A percentile compares a stretch with the other conserved stretches of the same genome.
These are phyloP conservation scores for Neopestalotiopsis clavispora DNA, from an alignment of 2,329 filamentous ascomycete genomes.

Conservation along the genomic window DNA sequence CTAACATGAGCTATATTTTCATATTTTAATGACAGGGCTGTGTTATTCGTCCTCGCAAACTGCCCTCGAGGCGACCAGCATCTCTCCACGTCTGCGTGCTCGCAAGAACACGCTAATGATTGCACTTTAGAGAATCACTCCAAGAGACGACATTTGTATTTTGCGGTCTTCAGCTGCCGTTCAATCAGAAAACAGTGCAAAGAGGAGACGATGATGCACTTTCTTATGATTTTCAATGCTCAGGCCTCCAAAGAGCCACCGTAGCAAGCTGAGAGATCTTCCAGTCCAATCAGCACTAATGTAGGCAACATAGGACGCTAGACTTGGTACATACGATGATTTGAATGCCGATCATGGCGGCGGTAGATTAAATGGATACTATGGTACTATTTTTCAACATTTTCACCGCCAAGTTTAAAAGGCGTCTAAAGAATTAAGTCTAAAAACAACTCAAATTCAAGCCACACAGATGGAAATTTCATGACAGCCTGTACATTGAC, in stretches of 20 bases:
- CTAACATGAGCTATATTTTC: too few species aligned
- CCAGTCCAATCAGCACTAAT: background rate
- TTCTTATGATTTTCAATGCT: background rate
- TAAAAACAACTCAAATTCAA: background rate
- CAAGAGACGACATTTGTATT: too few species aligned
- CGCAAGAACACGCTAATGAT: too few species aligned
- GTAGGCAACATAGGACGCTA: background rate
- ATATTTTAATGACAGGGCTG: too few species aligned
- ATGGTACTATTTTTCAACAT: background rate
- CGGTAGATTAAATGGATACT: background rate
- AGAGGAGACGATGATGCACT: background rate
- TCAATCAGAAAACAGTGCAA: background rate
- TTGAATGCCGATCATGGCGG: background rate
- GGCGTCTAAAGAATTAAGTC: background rate
- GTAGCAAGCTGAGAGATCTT: background rate
- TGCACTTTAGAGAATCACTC: too few species aligned
- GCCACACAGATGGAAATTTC: background rate
- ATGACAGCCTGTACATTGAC: background rate
- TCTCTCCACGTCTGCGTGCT: too few species aligned
- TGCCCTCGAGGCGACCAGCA: too few species aligned
- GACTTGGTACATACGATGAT: background rate
- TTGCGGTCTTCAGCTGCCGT: background rate
- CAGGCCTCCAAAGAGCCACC: background rate
- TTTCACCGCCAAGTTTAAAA: background rate
- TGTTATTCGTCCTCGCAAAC: too few species aligned